Base-by-base conservation (phyloP, 2,329 filamentous ascomycete genomes). In the Tolypocladium ophioglossoides region DNA sequence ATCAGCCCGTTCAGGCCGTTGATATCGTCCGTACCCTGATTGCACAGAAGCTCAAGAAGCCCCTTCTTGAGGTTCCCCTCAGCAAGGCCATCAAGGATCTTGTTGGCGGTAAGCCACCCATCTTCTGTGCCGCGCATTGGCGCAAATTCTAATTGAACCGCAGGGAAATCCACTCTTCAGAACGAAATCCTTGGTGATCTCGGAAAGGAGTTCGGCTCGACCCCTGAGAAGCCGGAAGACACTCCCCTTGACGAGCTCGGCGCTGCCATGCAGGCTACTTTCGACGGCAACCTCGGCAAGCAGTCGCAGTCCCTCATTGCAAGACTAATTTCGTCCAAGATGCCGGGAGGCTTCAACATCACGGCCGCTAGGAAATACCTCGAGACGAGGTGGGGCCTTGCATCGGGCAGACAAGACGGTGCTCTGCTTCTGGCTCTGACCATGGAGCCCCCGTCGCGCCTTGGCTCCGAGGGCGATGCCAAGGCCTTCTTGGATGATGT, bases 331-430 rank as follows among this genome's bases (percentile, higher is more conserved):
- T 97, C 94, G 2, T 96, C 94, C 34, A 99, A 99, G 76, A 99
- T 99, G 94, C 94, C 94, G 50, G 94, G 92, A 76, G 94, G 94
- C 58, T 99, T 99, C 83, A 99, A 97, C 71, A 97, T 97, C 70
- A 97, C 92, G 66, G 81, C 90, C 14, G 89, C 95, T 49, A 84
- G 94, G 66, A 99, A 99, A 74, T 95, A 99, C 68, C 76, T 99
- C 47, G 92, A 96, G 75, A 90, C 88, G 18, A 83, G 90, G 71
- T 99, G 92, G 91, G 94, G 94, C 54, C 77, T 99, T 55, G 89
- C 79, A 4, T 68, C 86, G 27, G 94, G 94, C 32, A 82, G 94
- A 65, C 94, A 99, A 69, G 94, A 99, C 68, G 91, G 91, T 63
- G 89, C 89, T 50, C 77, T 99, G 57, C 77, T 97, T 55, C 76